These are phyloP conservation scores for Lipomyces sp. DNA, from an alignment of 805 yeast genomes.

Conservation along the genomic window DNA sequence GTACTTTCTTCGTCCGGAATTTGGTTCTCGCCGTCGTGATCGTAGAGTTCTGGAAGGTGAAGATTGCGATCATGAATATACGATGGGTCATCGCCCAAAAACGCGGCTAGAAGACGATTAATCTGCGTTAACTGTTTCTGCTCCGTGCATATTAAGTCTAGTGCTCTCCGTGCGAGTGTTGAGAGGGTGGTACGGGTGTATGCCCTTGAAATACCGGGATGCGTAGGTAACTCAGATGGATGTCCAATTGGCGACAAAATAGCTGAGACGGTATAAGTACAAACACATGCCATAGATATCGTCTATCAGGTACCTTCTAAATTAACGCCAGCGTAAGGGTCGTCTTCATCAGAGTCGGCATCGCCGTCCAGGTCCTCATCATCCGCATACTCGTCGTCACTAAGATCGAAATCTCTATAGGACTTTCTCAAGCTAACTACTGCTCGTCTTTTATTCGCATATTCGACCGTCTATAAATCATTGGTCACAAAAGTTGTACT, in stretches of 20 bases:
- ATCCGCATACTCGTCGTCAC: constrained; percentile 41
- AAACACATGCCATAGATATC: background rate
- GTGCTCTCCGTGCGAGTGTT: constrained; percentile 69
- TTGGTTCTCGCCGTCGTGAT: constrained; percentile 46
- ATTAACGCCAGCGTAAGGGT: constrained; percentile 57
- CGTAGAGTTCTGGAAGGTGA: constrained; percentile 72
- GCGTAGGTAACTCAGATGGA: constrained; percentile 76
- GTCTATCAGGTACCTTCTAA: constrained; percentile 46
- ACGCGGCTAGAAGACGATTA: constrained; percentile 71
- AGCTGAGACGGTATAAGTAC: constrained; percentile 43
- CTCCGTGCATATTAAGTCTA: constrained; percentile 79
- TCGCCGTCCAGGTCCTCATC: constrained; percentile 42
- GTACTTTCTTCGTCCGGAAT: background rate
- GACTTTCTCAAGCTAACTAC: constrained; percentile 45
- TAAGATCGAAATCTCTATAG: constrained; percentile 33
- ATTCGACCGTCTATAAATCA: constrained; percentile 39
- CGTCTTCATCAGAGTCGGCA: constrained; percentile 47
- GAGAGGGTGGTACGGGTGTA: constrained; percentile 62
- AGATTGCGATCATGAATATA: constrained; percentile 66
- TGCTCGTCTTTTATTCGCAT: constrained; percentile 45
- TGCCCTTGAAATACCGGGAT: constrained; percentile 69
- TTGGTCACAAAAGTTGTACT: constrained; percentile 15
- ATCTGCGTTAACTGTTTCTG: constrained; percentile 75
- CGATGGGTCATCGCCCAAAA: constrained; percentile 85
- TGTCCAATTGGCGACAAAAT: constrained; percentile 78